Conservation (phyloP, 768 basidiomycete species). For the Rubroboletus satanas region DNA sequence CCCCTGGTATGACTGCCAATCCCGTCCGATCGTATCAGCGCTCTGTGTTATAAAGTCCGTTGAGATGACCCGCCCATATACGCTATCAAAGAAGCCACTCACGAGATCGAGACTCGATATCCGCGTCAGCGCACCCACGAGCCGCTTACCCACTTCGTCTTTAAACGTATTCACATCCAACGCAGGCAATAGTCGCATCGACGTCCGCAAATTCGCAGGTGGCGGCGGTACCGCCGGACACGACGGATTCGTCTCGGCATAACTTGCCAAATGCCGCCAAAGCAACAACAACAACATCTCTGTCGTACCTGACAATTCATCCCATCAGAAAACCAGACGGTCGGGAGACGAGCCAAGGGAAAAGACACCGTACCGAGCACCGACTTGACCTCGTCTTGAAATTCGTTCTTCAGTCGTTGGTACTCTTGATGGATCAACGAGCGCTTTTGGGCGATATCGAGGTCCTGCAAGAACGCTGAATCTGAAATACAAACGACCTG, state of each 20-base stretch:
- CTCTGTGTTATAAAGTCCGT: conserved; percentile 27
- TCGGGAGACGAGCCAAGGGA: not conserved
- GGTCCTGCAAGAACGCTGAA: conserved; percentile 53
- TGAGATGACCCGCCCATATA: too few relatives aligned
- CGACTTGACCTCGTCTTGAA: conserved; percentile 47
- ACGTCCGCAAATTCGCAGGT: conserved; percentile 37
- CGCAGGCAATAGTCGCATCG: conserved; percentile 54
- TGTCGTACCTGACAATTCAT: conserved; percentile 45
- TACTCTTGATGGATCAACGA: conserved; percentile 60
- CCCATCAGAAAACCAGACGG: not conserved
- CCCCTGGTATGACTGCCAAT: conserved; percentile 59
- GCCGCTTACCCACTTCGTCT: conserved; percentile 49
- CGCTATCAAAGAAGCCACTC: conserved; percentile 14
- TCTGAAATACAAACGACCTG: conserved; percentile 54
- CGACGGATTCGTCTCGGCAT: conserved; percentile 37
- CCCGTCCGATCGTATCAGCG: conserved; percentile 43
- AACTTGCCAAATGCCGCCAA: conserved; percentile 77
- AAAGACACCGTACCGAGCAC: conserved; percentile 43
- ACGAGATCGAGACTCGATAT: conserved; percentile 53
- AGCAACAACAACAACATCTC: conserved; percentile 79
- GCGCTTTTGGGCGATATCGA: conserved; percentile 69
- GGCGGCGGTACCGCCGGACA: conserved; percentile 3
- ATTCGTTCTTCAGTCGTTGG: conserved; percentile 39
- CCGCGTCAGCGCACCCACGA: conserved; percentile 53
- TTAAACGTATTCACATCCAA: conserved; percentile 58